Base-by-base conservation (phyloP, 805 yeast species). In the Wickerhamiella spandovensis region DNA sequence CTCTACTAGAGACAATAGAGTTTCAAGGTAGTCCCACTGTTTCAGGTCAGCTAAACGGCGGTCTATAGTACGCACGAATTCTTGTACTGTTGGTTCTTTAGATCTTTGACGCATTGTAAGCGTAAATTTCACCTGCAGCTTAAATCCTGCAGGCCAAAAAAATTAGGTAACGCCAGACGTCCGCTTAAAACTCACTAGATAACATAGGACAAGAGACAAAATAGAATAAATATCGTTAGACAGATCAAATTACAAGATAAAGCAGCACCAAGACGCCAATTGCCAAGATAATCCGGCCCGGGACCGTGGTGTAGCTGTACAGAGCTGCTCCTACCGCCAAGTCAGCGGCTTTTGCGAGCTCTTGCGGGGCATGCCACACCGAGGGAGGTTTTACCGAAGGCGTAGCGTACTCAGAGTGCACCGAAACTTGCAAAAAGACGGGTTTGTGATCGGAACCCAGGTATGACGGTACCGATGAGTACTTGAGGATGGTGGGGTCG, bases 401-500 rank as follows among this genome's bases (percentile, higher is more conserved):
- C 21, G 35, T n/a, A 20, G 50, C n/a, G 9, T 9, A 13, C 24
- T 20, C 44, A 9, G 84, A 82, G 8, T 25, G 20, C 2, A 80
- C 67, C 0, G 66, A 59, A 1, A 82, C 61, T 6, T 64, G 64
- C 37, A 85, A 63, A 54, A 64, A 75, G 1, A 88, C 95, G 0
- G 96, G 95, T 46, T 76, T 76, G 64, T 88, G 97, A 64, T 88
- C 97, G 0, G 95, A 84, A 22, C 72, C 67, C 5, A 66, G 64
- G 38, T 82, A 64, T 0, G 68, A 61, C 1, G 68, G 62, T 7
- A 84, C 56, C 6, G 84, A 71, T 25, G 66, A 58, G 64, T 87
- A 87, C 3, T 62, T 60, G 13, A 64, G 55, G 1, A 77, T 52
- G 4, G 51, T 35, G 64, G 70, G 48, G 51, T 65, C 63, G 22